A percentile compares a stretch with the other conserved stretches of the same genome.
phyloP scores from a whole-genome alignment of 352 stramenopile species.

The Phytophthora pistaciae region DNA sequence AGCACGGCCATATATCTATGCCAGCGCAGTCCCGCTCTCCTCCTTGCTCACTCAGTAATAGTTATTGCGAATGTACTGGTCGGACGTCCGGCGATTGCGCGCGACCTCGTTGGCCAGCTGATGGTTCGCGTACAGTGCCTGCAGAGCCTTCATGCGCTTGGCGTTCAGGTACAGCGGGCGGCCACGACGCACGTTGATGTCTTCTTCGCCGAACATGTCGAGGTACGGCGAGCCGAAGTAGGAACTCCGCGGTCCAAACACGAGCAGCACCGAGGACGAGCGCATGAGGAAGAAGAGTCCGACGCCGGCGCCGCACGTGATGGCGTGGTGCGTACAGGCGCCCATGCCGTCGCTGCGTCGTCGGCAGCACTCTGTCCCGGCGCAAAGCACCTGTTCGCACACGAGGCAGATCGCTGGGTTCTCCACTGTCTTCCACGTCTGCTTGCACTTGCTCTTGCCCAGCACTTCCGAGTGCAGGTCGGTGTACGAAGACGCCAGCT shows the following conservation, averaged over 20 bases:
- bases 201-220: slow-evolving; percentile 91
- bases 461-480: slow-evolving; percentile 81
- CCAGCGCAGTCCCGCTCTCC: background rate
- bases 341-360: slow-evolving; percentile 73
- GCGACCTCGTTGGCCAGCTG: slow-evolving; percentile 84
- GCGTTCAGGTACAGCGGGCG: slow-evolving; percentile 79
- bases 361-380: slow-evolving; percentile 84
- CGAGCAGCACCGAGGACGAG: slow-evolving; percentile 78
- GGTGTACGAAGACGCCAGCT: slow-evolving; percentile 76
- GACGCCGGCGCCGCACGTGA: slow-evolving; percentile 74
- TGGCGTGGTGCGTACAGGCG: slow-evolving; percentile 79
- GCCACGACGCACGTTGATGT: slow-evolving; percentile 83
- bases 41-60: slow-evolving; percentile 72
- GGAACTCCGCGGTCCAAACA: slow-evolving; percentile 77
- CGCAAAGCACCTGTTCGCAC: slow-evolving; percentile 82
- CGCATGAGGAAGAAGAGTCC: slow-evolving; percentile 88
- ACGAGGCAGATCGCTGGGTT: slow-evolving; percentile 85
- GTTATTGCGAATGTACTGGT: slow-evolving; percentile 90
- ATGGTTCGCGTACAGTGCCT: slow-evolving; percentile 82
- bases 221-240: slow-evolving; percentile 90
- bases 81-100: slow-evolving; percentile 84
- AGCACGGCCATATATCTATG: slow-evolving; percentile 6
- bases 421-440: slow-evolving; percentile 77
- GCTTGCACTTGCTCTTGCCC: slow-evolving; percentile 75
- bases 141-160: slow-evolving; percentile 77